Conservation (phyloP, 75 land plant genomes). For the Sequoiadendron giganteum region DNA sequence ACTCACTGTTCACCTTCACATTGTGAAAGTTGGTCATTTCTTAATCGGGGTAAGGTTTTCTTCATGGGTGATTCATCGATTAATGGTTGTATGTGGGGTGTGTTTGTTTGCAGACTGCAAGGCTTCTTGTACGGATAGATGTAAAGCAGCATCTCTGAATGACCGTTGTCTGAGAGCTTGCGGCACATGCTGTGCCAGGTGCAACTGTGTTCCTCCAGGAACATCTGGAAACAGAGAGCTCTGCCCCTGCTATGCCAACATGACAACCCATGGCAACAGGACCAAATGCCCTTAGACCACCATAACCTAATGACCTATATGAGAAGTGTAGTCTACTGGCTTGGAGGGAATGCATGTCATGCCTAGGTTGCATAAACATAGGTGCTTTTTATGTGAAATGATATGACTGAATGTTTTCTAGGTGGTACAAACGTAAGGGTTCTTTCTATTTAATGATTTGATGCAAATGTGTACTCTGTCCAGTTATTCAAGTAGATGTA, state of each 20-base stretch:
- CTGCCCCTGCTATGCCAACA: slow-evolving; percentile 48
- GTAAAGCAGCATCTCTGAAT: slow-evolving; percentile 18
- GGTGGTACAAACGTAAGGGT: no score
- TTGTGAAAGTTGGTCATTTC: background rate
- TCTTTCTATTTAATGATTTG: no score
- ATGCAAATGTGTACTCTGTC: no score
- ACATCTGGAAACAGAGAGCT: slow-evolving; percentile 36
- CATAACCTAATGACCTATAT: no score
- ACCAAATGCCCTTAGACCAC: slow-evolving; percentile 34
- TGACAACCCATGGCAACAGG: slow-evolving; percentile 32
- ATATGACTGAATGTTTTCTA: no score
- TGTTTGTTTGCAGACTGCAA: slow-evolving; percentile 24
- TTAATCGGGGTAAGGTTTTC: background rate
- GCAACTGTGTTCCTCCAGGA: slow-evolving; percentile 51
- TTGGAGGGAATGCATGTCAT: no score
- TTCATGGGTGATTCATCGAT: background rate
- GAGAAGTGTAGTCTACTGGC: no score
- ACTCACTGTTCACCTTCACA: background rate
- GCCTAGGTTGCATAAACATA: no score
- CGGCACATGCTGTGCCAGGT: slow-evolving; percentile 34
- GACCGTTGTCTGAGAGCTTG: slow-evolving; percentile 25
- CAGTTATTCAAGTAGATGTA: no score
- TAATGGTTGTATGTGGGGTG: background rate
- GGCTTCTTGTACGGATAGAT: slow-evolving; percentile 22
- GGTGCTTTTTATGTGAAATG: no score